Evolutionary conservation across 129 eudicot species (phyloP).

Genomic region (Arctium lappa): DNA sequence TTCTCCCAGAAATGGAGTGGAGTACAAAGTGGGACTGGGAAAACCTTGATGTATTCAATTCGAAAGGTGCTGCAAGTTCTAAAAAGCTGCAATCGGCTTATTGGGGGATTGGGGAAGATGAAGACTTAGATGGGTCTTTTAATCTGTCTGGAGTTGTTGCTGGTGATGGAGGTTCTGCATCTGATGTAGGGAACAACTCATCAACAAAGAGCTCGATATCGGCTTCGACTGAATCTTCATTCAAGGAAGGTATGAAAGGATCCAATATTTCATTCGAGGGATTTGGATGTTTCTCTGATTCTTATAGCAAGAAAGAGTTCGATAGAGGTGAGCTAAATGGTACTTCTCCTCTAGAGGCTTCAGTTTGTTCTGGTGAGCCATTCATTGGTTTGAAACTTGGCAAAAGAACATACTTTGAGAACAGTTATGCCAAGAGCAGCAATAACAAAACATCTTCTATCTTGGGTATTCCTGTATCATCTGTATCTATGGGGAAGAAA

Average conservation of each 20-base stretch:
- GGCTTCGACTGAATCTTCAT: slow-evolving; percentile 58
- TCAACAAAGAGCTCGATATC: slow-evolving; percentile 63
- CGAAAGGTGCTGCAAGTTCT: slow-evolving; percentile 46
- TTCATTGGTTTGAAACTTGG: slow-evolving; percentile 76
- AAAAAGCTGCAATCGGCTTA: slow-evolving; percentile 46
- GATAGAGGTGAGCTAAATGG: too few relatives aligned
- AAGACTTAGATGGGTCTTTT: slow-evolving; percentile 53
- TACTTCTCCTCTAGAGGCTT: slow-evolving; percentile 29
- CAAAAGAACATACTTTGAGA: slow-evolving; percentile 77
- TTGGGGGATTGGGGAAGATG: slow-evolving; percentile 52
- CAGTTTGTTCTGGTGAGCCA: slow-evolving; percentile 69
- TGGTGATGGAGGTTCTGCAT: slow-evolving; percentile 38
- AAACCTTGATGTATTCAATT: slow-evolving; percentile 40
- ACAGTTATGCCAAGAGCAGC: slow-evolving; percentile 31
- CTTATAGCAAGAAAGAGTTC: slow-evolving; percentile 29
- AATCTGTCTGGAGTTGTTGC: slow-evolving; percentile 50
- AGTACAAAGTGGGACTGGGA: slow-evolving; percentile 83
- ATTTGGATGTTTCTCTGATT: slow-evolving; percentile 28
- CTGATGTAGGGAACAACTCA: slow-evolving; percentile 40
- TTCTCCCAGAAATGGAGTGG: slow-evolving; percentile 57
- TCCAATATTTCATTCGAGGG: slow-evolving; percentile 38
- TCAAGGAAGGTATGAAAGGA: slow-evolving; percentile 31
- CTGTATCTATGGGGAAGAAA: slow-evolving; percentile 52
- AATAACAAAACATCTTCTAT: slow-evolving; percentile 30
- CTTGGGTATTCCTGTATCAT: slow-evolving; percentile 36